Base-by-base conservation (phyloP, 2,329 filamentous ascomycete genomes). In the Hawksworthiomyces lignivorus region DNA sequence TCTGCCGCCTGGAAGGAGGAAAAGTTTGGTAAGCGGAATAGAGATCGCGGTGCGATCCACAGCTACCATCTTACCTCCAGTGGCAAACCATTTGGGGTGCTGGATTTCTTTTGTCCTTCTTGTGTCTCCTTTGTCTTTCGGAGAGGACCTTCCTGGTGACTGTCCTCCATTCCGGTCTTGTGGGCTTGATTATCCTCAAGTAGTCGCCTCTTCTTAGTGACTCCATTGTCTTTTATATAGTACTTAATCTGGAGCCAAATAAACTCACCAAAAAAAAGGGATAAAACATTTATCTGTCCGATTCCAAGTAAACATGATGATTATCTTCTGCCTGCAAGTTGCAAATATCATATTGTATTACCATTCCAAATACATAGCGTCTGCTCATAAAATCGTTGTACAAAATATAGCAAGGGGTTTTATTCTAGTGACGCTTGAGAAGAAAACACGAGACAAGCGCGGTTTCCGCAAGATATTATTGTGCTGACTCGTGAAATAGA, bases 191-290 rank as follows among this genome's bases (percentile, higher is more conserved):
- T 26, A 8, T 26, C 12, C 24, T 8, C 24, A 26, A 26, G 24
- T 8, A 26, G 24, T 19, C 19, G 19, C 32, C 32, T 34, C 32
- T 34, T 34, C 32, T 21, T 34, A 21, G 32, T 21, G 19, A 21
- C 32, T 34, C 18, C 18, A 17, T 21, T 7, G 17, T 15, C 30
- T 21, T 4, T 34, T 34, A 10, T 34, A 34, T 65, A 65, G 56
- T 64, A 65, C 59, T 62, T 65, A 64, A 65, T 65, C 41, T 54
- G 53, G 63, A 61, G 18, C 32, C 32, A 34, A 34, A 34, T n/a
- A 21, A 12, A 8, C 53, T 58, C 50, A 30, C 22, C 40, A 33
- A 41, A 36, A 39, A 44, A 41, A 34, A 17, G 18, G 9, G 22
- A 15, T 21, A 34, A 7, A 34, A 21, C 7, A 34, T 11, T 21